phyloP scores from a whole-genome alignment of 768 basidiomycete species.

The Lactarius sp. region DNA sequence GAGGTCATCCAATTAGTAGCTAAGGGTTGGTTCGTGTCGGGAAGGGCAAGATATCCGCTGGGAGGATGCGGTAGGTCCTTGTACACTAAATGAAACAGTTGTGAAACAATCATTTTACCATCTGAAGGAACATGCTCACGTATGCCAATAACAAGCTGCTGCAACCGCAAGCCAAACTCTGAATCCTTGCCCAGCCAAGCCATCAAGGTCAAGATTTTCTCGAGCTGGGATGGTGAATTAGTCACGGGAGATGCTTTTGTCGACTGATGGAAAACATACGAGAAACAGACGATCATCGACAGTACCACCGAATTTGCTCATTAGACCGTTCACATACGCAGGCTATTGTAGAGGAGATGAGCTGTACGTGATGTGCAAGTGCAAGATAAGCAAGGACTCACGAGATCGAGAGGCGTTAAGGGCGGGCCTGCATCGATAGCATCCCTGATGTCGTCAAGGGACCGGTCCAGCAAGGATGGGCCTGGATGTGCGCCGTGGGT shows the following conservation, averaged over 20 bases:
- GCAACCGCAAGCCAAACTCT: slow-evolving; percentile 10
- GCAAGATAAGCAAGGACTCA: slow-evolving; percentile 1
- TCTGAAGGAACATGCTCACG: slow-evolving; percentile 12
- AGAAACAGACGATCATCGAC: slow-evolving; percentile 22
- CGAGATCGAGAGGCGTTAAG: slow-evolving; percentile 18
- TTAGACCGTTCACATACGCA: slow-evolving; percentile 14
- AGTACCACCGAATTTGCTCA: slow-evolving; percentile 5
- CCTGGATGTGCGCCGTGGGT: slow-evolving; percentile 2
- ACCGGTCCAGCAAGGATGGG: slow-evolving; percentile 2
- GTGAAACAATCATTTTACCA: neutral
- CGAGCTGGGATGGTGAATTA: slow-evolving; percentile 11
- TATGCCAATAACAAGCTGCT: slow-evolving; percentile 17
- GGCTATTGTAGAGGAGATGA: slow-evolving; percentile 5
- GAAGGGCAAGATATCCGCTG: slow-evolving; percentile 20
- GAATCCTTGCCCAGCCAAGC: slow-evolving; percentile 7
- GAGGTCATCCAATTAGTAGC: neutral
- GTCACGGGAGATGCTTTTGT: neutral
- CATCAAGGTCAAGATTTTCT: slow-evolving; percentile 25
- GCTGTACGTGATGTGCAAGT: neutral
- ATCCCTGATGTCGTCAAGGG: slow-evolving; percentile 11
- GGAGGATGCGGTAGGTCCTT: slow-evolving; percentile 27
- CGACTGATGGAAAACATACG: slow-evolving; percentile 1
- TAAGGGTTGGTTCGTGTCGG: neutral
- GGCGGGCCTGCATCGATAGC: slow-evolving; percentile 9
- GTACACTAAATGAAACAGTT: slow-evolving; percentile 14